phyloP scores from a whole-genome alignment of 2,329 filamentous ascomycete genomes.

The Bipolaris bicolor region DNA sequence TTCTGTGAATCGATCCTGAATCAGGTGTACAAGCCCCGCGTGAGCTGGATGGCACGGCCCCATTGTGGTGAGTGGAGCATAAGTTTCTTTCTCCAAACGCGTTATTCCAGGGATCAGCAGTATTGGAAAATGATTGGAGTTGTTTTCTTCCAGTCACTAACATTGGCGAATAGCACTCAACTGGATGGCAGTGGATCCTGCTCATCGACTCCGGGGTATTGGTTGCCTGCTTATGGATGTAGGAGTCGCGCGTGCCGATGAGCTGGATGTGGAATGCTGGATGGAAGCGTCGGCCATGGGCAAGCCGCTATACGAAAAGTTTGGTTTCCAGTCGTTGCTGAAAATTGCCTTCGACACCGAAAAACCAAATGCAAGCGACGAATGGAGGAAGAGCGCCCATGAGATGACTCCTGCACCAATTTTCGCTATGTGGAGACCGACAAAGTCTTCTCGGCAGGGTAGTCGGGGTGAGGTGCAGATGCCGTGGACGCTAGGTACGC shows the following conservation, averaged over 20 bases:
- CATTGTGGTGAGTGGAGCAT: slow-evolving; percentile 40
- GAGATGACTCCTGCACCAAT: slow-evolving; percentile 41
- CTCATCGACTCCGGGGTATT: slow-evolving; percentile 46
- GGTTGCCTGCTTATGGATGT: slow-evolving; percentile 46
- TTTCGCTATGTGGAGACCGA: slow-evolving; percentile 45
- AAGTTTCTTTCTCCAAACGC: slow-evolving; percentile 2
- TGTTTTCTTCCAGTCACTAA: slow-evolving; percentile 14
- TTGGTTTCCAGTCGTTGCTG: slow-evolving; percentile 36
- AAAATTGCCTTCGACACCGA: slow-evolving; percentile 42
- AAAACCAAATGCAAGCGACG: slow-evolving; percentile 30
- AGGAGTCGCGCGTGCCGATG: slow-evolving; percentile 43
- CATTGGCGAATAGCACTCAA: slow-evolving; percentile 35
- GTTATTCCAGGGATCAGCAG: slow-evolving; percentile 1
- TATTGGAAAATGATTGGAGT: not conserved
- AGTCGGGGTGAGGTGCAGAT: slow-evolving; percentile 23
- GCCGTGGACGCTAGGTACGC: slow-evolving; percentile 29
- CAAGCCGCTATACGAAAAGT: slow-evolving; percentile 46
- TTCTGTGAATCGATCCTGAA: slow-evolving; percentile 45
- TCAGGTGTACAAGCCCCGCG: slow-evolving; percentile 40
- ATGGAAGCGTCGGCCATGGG: slow-evolving; percentile 48
- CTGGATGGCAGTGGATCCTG: slow-evolving; percentile 46
- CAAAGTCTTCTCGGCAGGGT: slow-evolving; percentile 22
- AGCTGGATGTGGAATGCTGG: slow-evolving; percentile 46
- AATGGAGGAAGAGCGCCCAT: slow-evolving; percentile 43
- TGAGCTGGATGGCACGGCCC: slow-evolving; percentile 42